Conservation (phyloP, 1,139 yeast genomes). For the Geotrichum histeridarum region DNA sequence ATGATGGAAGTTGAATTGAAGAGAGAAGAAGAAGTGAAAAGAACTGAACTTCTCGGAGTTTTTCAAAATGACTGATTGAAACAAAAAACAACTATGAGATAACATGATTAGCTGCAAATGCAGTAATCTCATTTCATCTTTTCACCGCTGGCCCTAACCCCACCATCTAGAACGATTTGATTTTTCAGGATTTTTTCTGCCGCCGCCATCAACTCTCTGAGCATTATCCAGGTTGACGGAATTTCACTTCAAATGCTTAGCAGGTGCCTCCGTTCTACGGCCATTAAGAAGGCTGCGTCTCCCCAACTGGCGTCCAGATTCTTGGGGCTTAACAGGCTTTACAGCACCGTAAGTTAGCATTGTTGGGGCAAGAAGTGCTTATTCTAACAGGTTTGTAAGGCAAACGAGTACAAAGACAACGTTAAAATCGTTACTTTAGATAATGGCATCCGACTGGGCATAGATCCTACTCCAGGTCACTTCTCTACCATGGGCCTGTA, state of each 20-base stretch:
- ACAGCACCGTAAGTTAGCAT: conserved; percentile 7
- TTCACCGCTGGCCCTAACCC: not conserved
- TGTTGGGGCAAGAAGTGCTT: not conserved
- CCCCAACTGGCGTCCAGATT: not conserved
- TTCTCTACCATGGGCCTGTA: conserved; percentile 88
- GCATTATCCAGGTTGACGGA: not conserved
- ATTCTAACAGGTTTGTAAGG: not conserved
- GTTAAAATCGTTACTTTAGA: conserved; percentile 41
- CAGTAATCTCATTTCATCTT: not conserved
- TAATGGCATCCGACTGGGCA: conserved; percentile 79
- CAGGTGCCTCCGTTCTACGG: conserved; percentile 1
- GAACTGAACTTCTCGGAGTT: not conserved
- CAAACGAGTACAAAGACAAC: conserved; percentile 3
- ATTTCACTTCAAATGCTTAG: conserved; percentile 8
- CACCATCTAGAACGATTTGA: not conserved
- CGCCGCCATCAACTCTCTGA: not conserved
- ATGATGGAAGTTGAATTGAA: not conserved
- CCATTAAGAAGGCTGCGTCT: not conserved
- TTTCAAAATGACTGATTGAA: not conserved
- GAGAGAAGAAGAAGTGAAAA: not conserved
- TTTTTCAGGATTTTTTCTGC: not conserved
- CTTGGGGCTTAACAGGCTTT: not conserved
- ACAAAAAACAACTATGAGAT: not conserved
- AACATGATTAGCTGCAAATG: not conserved
- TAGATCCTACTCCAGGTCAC: conserved; percentile 85